Base-by-base conservation (phyloP, 805 yeast genomes). In the Yamadazyma paraphyllophila region DNA sequence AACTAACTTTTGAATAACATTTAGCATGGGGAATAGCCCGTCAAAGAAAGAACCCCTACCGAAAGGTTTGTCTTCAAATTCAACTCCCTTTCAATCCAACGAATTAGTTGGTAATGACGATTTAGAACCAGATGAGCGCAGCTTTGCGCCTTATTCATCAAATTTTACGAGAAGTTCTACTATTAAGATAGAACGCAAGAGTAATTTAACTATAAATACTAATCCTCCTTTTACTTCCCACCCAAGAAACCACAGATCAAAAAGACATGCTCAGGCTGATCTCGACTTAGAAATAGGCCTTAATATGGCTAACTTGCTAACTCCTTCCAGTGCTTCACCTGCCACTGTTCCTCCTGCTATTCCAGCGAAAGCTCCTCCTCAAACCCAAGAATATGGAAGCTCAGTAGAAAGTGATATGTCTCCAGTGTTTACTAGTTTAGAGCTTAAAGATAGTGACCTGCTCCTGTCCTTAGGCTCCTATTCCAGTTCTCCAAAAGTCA, bases 21-120 rank as follows among this genome's bases (percentile, higher is more conserved):
- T 13, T n/a, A 36, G 7, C 11, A 80, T 80, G 84, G 84, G 85
- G 68, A 80, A 78, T 69, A 79, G 79, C 83, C 84, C 84, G 73
- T 79, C 84, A 49, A 70, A 69, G 60, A 63, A 69, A 67, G 76
- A 71, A 45, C 70, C 73, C 59, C 74, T 67, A 65, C 74, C 76
- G 75, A 68, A 60, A 53, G 58, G 59, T 59, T 66, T 69, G 48
- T 56, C 36, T 15, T 27, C 68, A 49, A 54, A 48, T 43, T 40
- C 50, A 41, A 51, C 45, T 42, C 45, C 53, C 17, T 37, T 46
- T 33, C 45, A 51, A 29, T 53, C 61, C 50, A 43, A 61, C 38
- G 55, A 44, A 25, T 11, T 34, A 2, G 31, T 17, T 24, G 51
- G 55, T 39, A 56, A 66, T 43, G 73, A 72, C 53, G 71, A 54